Evolutionary conservation across 1,139 yeast species (phyloP).

Genomic region (Meyerozyma athensensis): DNA sequence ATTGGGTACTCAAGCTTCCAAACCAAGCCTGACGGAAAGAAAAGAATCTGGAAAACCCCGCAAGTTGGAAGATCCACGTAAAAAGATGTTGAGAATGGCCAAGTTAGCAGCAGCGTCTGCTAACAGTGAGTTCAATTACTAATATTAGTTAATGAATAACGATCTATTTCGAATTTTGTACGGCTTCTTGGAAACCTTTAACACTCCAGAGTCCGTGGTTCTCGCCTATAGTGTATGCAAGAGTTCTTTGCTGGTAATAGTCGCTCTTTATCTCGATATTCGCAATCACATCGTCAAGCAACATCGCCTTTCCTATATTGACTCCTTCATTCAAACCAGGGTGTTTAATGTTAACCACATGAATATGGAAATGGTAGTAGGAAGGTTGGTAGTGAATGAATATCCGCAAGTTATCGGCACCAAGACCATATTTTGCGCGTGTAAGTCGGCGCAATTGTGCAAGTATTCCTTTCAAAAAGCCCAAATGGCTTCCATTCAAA

Average conservation of each 20-base stretch:
- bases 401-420: slow-evolving; percentile 53
- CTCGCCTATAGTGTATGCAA: slow-evolving; percentile 66
- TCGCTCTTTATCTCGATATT: slow-evolving; percentile 51
- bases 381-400: slow-evolving; percentile 94
- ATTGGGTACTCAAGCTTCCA: slow-evolving; percentile 35
- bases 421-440: slow-evolving; percentile 33
- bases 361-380: slow-evolving; percentile 91
- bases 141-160: slow-evolving; percentile 5
- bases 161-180: not conserved
- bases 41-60: slow-evolving; percentile 18
- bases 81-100: slow-evolving; percentile 77
- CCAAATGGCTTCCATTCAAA: slow-evolving; percentile 52
- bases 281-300: slow-evolving; percentile 79
- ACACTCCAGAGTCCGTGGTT: slow-evolving; percentile 69
- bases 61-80: slow-evolving; percentile 58
- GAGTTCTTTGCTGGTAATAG: slow-evolving; percentile 33
- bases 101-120: slow-evolving; percentile 58
- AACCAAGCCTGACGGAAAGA: slow-evolving; percentile 17
- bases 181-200: slow-evolving; percentile 12
- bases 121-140: slow-evolving; percentile 71
- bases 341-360: slow-evolving; percentile 72
- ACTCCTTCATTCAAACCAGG: slow-evolving; percentile 72
- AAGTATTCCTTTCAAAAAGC: slow-evolving; percentile 48
- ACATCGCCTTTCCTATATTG: slow-evolving; percentile 73
- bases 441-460: slow-evolving; percentile 44